phyloP scores from a whole-genome alignment of 257 asterid genomes.

The Lantana camara region DNA sequence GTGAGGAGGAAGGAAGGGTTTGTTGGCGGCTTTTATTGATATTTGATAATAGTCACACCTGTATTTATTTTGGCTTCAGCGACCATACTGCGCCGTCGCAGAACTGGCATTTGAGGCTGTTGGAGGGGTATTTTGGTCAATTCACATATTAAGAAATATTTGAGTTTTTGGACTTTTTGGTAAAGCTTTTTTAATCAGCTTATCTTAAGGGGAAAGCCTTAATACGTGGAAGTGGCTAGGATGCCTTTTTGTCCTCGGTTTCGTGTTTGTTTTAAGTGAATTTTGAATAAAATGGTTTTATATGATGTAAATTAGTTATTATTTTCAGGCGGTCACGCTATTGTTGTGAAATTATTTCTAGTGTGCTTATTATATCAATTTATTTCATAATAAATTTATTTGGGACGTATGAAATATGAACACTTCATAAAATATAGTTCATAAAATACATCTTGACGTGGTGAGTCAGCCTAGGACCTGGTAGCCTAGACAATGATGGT shows the following conservation, averaged over 20 bases:
- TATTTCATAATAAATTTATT: no score
- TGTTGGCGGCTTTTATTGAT: slow-evolving; percentile 21
- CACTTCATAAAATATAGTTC: no score
- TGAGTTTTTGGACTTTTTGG: neutral
- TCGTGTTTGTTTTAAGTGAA: no score
- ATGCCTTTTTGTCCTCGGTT: neutral
- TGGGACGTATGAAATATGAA: no score
- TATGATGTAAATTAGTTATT: no score
- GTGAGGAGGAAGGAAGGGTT: slow-evolving; percentile 1
- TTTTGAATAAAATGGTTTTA: no score
- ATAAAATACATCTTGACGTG: no score
- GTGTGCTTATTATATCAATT: no score
- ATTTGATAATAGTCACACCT: slow-evolving; percentile 9
- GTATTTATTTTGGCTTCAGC: slow-evolving; percentile 21
- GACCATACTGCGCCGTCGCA: slow-evolving; percentile 13
- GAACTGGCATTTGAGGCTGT: neutral
- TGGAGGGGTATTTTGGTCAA: neutral
- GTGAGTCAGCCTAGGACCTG: no score
- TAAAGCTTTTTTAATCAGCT: neutral
- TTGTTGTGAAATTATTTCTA: no score
- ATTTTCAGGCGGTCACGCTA: no score
- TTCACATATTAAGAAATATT: neutral
- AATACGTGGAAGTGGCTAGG: slow-evolving; percentile 2
- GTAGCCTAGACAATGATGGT: no score
- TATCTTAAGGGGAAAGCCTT: slow-evolving; percentile 5